phyloP scores from a whole-genome alignment of 306 rosid species.

The Coriaria nepalensis region DNA sequence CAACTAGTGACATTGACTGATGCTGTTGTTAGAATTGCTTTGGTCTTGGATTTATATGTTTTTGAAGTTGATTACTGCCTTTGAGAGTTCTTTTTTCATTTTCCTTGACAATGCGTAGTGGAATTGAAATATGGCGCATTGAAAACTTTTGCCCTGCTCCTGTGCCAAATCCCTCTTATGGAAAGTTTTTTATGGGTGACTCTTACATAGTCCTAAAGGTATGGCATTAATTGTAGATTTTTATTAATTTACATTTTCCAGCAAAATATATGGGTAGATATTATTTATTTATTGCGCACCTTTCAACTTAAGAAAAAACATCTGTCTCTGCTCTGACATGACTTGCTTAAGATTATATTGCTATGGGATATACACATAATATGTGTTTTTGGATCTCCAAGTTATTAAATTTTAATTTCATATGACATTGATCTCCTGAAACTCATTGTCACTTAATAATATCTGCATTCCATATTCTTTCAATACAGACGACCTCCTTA shows the following conservation, averaged over 20 bases:
- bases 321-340: too few species aligned
- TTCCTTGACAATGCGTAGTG: conserved; percentile 10
- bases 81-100: too few species aligned
- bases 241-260: too few species aligned
- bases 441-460: background rate
- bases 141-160: conserved; percentile 17
- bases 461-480: conserved; percentile 4
- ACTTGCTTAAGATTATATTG: too few species aligned
- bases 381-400: too few species aligned
- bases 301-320: too few species aligned
- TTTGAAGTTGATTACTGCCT: too few species aligned
- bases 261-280: background rate
- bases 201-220: conserved; percentile 14
- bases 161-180: conserved; percentile 8
- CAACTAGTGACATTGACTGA: too few species aligned
- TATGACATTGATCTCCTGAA: background rate
- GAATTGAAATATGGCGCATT: conserved; percentile 18
- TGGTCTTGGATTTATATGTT: too few species aligned
- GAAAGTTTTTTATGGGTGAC: conserved; percentile 17
- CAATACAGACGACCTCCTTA: conserved; percentile 46
- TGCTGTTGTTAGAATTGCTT: too few species aligned
- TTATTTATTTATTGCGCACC: background rate
- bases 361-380: too few species aligned
- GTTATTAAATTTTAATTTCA: too few species aligned
- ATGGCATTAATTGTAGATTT: background rate